Conservation (phyloP, 1,284 basidiomycete species). For the Irpex sp. region DNA sequence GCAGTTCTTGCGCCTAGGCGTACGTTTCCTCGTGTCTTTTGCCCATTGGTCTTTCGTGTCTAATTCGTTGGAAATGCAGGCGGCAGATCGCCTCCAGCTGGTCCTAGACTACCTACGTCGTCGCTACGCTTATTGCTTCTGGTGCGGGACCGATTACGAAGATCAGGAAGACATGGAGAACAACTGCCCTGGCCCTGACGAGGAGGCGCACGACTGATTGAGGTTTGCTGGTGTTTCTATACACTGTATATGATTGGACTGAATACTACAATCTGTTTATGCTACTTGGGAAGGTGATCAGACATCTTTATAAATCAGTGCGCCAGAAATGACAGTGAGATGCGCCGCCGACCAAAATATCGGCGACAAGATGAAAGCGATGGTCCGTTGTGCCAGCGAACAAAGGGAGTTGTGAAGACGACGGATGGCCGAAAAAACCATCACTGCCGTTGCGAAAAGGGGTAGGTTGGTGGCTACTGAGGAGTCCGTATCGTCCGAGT, state of each 20-base stretch:
- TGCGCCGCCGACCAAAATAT: neutral
- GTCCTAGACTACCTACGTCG: slow-evolving; percentile 73
- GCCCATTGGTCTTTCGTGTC: neutral
- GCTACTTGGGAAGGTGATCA: neutral
- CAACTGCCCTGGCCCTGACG: slow-evolving; percentile 73
- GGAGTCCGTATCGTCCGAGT: neutral
- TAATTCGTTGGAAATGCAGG: slow-evolving; percentile 36
- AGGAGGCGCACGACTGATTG: slow-evolving; percentile 74
- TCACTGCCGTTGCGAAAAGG: neutral
- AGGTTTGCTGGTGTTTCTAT: neutral
- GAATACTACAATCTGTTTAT: neutral
- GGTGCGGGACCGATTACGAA: slow-evolving; percentile 79
- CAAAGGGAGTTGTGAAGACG: slow-evolving; percentile 6
- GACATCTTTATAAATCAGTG: neutral
- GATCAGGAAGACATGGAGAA: slow-evolving; percentile 54
- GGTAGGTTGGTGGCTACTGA: neutral
- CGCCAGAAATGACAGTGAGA: slow-evolving; percentile 10
- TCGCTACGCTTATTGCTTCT: slow-evolving; percentile 77
- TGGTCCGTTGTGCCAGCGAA: neutral
- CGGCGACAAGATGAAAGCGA: neutral
- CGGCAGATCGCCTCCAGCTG: slow-evolving; percentile 62
- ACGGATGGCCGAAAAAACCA: slow-evolving; percentile 7
- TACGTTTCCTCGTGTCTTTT: slow-evolving; percentile 29
- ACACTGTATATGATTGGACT: neutral
- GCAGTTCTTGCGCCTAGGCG: slow-evolving; percentile 66